Conservation (phyloP, 805 yeast genomes). For the Starmerella stellata region DNA sequence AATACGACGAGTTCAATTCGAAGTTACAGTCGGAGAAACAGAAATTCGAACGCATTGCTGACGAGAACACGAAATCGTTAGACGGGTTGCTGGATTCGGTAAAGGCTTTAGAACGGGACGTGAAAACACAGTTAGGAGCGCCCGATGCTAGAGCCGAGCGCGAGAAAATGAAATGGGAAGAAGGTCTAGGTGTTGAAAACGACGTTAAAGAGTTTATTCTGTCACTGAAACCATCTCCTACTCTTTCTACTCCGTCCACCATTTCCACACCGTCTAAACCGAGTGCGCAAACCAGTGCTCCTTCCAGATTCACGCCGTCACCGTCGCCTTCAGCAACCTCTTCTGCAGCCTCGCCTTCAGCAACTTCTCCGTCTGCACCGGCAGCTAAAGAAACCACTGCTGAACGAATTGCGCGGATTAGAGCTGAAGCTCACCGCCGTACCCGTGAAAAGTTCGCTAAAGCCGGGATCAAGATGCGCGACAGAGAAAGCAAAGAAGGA, state of each 20-base stretch:
- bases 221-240: not conserved
- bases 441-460: conserved; percentile 18
- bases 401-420: conserved; percentile 18
- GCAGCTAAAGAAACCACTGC: conserved; percentile 15
- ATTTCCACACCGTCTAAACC: conserved; percentile 2
- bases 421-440: conserved; percentile 19
- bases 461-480: conserved; percentile 16
- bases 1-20: conserved; percentile 37
- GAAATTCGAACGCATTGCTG: conserved; percentile 35
- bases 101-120: conserved; percentile 38
- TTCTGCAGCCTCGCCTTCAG: not conserved
- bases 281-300: conserved; percentile 7
- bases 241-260: not conserved
- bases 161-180: conserved; percentile 62
- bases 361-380: not conserved
- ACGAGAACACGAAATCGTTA: conserved; percentile 40
- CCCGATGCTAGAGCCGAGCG: conserved; percentile 23
- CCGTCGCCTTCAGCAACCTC: not conserved
- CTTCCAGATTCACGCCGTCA: not conserved
- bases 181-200: conserved; percentile 60
- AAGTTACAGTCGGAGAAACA: conserved; percentile 36
- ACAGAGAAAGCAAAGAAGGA: not conserved
- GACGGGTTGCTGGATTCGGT: conserved; percentile 58
- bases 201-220: conserved; percentile 45
- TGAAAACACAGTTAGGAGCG: conserved; percentile 27